Base-by-base conservation (phyloP, 495 filamentous ascomycete genomes). In the Penicillium bovifimosum region DNA sequence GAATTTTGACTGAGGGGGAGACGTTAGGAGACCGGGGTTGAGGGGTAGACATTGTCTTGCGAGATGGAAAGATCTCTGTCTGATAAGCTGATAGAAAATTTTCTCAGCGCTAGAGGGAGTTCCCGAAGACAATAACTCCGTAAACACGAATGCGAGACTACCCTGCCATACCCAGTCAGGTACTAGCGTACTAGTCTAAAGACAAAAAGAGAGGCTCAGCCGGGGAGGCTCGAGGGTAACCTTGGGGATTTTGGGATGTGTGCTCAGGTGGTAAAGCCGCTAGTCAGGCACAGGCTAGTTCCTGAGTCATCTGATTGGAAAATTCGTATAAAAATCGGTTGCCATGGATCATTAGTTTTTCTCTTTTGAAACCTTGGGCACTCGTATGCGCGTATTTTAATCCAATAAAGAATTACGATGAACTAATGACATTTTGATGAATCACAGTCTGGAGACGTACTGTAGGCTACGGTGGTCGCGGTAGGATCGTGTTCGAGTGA, bases 261-360 rank as follows among this genome's bases (percentile, higher is more conserved):
- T 24, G 2, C 20, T 41, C 10, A 35, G 41, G 41, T 43, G 14
- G 27, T 32, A 33, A 29, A 24, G 45, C 20, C 46, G 27, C 29
- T 50, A 41, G 13, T 39, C 34, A 20, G 39, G 38, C 39, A 50
- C 38, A 50, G 47, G 35, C 35, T 17, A 28, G 47, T 49, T 50
- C 47, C 29, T 18, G 48, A 50, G 48, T 50, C 48, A 50, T 50
- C 29, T 50, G 48, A 50, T 33, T 5, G 36, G 14, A 4, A 38
- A 13, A 13, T 10, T 11, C 45, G 41, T 47, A 34, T 4, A 18
- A 9, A 45, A 24, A 33, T 28, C 14, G 5, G 10, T 44, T 1
- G n/a, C 11, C 7, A 24, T 17, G 41, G 14, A 50, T 50, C 33
- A 14, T 50, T 26, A 33, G 47, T 2, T 24, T 24, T 24, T 24